Conservation (phyloP, 108 stramenopile genomes). For the Stephanodiscus triporus region DNA sequence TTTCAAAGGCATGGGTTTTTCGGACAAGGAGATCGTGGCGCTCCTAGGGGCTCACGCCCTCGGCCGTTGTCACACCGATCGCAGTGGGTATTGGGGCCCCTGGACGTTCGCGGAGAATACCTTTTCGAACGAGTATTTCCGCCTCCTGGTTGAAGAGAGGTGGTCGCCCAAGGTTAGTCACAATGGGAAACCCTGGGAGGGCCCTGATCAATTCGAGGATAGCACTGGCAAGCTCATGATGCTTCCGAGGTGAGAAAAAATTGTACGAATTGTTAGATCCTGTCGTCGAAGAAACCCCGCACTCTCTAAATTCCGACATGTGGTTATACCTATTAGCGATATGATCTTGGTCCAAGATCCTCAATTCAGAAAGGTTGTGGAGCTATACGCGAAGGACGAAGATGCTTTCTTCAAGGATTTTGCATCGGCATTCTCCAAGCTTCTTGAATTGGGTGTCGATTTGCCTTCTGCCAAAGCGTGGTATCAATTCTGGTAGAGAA, state of each 20-base stretch:
- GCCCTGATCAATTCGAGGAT: slow-evolving; percentile 95
- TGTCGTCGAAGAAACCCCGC: neutral
- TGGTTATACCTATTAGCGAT: slow-evolving; percentile 51
- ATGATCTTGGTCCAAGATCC: slow-evolving; percentile 89
- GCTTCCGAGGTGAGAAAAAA: slow-evolving; percentile 45
- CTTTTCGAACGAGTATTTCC: slow-evolving; percentile 97
- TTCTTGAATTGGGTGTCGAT: slow-evolving; percentile 82
- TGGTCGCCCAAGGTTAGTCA: slow-evolving; percentile 90
- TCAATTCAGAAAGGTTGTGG: slow-evolving; percentile 79
- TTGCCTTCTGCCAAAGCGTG: slow-evolving; percentile 70
- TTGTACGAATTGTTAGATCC: neutral
- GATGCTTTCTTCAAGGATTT: slow-evolving; percentile 89
- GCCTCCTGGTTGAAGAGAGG: slow-evolving; percentile 89
- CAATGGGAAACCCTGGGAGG: slow-evolving; percentile 85
- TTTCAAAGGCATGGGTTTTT: slow-evolving; percentile 51
- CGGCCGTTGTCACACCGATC: slow-evolving; percentile 93
- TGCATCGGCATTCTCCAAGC: slow-evolving; percentile 80
- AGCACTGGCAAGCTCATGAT: slow-evolving; percentile 84
- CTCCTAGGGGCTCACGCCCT: slow-evolving; percentile 97
- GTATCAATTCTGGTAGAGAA: slow-evolving; percentile 63
- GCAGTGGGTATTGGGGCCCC: slow-evolving; percentile 85
- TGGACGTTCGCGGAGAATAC: slow-evolving; percentile 97
- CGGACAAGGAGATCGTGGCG: slow-evolving; percentile 95
- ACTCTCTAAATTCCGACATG: neutral
- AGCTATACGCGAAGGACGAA: slow-evolving; percentile 94